Base-by-base conservation (phyloP, 2,329 filamentous ascomycete genomes). In the Cryphonectria carpinicola region DNA sequence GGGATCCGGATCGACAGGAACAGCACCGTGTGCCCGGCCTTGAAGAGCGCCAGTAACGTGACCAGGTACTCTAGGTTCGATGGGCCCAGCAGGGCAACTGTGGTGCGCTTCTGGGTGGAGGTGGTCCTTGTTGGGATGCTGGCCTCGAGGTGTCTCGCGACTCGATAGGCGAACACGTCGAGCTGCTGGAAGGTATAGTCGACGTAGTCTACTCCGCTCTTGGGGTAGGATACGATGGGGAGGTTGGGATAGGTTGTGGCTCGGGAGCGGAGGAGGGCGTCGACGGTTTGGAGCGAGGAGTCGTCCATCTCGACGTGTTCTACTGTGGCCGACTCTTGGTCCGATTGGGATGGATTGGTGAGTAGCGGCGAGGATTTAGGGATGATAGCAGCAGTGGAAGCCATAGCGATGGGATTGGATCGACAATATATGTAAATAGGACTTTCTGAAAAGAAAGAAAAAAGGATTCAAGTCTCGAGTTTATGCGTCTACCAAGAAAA, bases 31-130 rank as follows among this genome's bases (percentile, higher is more conserved):
- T 87, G 86, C 11, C 88, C 88, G 17, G 90, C 78, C 71, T 86
- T 84, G 39, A 82, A 84, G 64, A 90, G 75, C 0, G 86, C 87
- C 61, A 89, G 81, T 58, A 86, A 79, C 4, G 86, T 84, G 49
- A 89, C 79, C 52, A 88, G 80, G 71, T 87, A 87, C 68, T 87
- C 84, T 13, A 90, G 79, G 72, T 85, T 84, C 0, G 87, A 88
- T 0, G 82, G 81, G 0, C 85, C 86, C 2, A 89, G 78, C 14
- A 89, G 75, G 0, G 83, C 85, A 35, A 89, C 80, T 0, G 85
- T 82, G 4, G 72, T 73, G 7, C 75, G 75, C 22, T 76, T 75
- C 41, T 72, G 70, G 4, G n/a, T 52, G 1, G 74, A 76, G 61
- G 60, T 68, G 2, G 63, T 65, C 69, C 74, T 71, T 22, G 68